These are phyloP conservation scores for Aspergillus neotritici DNA, from an alignment of 2,329 filamentous ascomycete species.

Conservation along the genomic window DNA sequence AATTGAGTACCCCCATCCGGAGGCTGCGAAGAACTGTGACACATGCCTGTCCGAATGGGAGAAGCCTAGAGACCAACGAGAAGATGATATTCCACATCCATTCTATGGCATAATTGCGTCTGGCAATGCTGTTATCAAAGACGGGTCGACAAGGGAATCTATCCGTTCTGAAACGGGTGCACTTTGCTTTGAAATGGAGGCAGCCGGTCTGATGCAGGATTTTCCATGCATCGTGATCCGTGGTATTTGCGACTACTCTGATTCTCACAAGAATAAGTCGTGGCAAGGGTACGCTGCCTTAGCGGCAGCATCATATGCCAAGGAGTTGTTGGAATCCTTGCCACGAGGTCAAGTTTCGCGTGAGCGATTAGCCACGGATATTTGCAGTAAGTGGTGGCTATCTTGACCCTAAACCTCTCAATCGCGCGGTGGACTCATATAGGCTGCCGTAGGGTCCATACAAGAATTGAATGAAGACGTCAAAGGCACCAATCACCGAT, in stretches of 20 bases:
- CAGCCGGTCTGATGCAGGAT: conserved; percentile 1
- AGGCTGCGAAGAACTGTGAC: conserved; percentile 1
- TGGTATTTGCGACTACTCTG: conserved; percentile 4
- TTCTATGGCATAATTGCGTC: conserved; percentile 13
- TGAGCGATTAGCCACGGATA: background rate
- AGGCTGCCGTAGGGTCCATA: background rate
- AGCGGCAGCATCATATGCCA: conserved; percentile 5
- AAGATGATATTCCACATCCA: background rate
- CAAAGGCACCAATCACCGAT: background rate
- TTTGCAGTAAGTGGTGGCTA: background rate
- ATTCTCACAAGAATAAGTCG: conserved; percentile 3
- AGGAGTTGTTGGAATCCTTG: conserved; percentile 8
- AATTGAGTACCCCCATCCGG: conserved; percentile 1
- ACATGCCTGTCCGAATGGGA: conserved; percentile 5
- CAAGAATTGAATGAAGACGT: conserved; percentile 4
- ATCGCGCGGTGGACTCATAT: background rate
- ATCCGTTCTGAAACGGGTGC: background rate
- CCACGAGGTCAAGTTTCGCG: background rate
- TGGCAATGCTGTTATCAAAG: conserved; percentile 9
- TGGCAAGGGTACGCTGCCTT: conserved; percentile 9
- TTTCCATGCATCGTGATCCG: conserved; percentile 1
- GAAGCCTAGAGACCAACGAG: conserved; percentile 4
- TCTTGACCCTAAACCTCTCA: background rate
- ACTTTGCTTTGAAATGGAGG: conserved; percentile 6
- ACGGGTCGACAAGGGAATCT: conserved; percentile 5